Evolutionary conservation across 2,329 filamentous ascomycete genomes (phyloP), one percentile per base, ranked within the genome.

Genomic region (Fusarium praegraminearum): DNA sequence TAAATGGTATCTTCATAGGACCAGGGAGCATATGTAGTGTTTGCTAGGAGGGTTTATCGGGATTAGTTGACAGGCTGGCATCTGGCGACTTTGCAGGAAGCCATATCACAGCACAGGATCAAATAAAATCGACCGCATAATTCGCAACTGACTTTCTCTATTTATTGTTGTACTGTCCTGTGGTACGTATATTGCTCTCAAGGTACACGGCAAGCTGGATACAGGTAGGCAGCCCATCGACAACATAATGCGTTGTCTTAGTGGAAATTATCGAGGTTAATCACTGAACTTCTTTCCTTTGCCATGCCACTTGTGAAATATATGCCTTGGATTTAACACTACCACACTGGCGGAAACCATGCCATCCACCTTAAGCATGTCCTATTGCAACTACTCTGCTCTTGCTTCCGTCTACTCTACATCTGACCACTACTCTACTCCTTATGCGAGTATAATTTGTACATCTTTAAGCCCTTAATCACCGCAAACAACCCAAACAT

Each of bases 211-310:
- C 8, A 10, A 41, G 5, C 18, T 40, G 2, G 15, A 32, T 38
- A 30, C 22, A 7, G n/a, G n/a, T 38, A 64, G 16, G 6, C 61
- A 65, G 59, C 20, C n/a, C 3, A 24, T 36, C 35, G 20, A 20
- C 20, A 65, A 50, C 50, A 8, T 30, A 54, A 38, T 30, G 9
- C 24, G 28, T 50, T 61, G 38, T 26, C 10, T 26, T 26, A 15
- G 36, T 41, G 20, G 32, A 50, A 46, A 52, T 45, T 3, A 56
- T 60, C 33, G 20, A 57, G 38, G 26, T 22, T 3, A 43, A 60
- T 43, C 13, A 47, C 24, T 53, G 7, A 22, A 33, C 20, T 62
- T 26, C 13, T 24, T 13, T 45, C 16, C 15, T 18, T 46, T 46
- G 35, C 18, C 15, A 45, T 54, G 32, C 11, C 22, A 32, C 28